These are phyloP conservation scores for Aspergillus candidus DNA, from an alignment of 2,329 filamentous ascomycete species.

Conservation along the genomic window DNA sequence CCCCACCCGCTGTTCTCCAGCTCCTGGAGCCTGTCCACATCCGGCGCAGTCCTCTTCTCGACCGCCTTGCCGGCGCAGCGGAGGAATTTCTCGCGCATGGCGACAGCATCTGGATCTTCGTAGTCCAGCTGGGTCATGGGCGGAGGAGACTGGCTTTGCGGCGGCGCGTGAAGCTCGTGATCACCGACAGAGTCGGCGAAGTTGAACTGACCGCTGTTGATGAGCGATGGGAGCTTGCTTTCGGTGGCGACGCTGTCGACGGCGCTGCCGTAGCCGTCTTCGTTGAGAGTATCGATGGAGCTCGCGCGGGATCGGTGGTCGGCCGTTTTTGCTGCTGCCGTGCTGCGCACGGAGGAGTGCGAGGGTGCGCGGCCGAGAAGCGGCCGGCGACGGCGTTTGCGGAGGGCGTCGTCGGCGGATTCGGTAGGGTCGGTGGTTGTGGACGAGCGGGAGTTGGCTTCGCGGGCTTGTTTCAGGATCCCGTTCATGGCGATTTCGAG, in stretches of 20 bases:
- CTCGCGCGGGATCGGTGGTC: constrained; percentile 38
- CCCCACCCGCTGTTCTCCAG: constrained; percentile 31
- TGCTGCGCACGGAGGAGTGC: constrained; percentile 27
- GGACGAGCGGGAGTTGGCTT: constrained; percentile 24
- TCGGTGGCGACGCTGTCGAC: constrained; percentile 25
- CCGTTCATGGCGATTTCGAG: constrained; percentile 37
- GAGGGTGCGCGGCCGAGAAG: constrained; percentile 41
- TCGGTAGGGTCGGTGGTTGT: constrained; percentile 15
- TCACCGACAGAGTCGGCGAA: constrained; percentile 19
- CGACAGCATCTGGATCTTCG: constrained; percentile 47
- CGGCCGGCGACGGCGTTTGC: constrained; percentile 27
- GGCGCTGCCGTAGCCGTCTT: constrained; percentile 35
- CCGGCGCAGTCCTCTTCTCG: constrained; percentile 22
- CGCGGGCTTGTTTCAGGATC: constrained; percentile 36
- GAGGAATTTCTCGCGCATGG: constrained; percentile 52
- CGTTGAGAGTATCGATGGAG: constrained; percentile 46
- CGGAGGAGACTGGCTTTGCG: constrained; percentile 29
- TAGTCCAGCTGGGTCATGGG: constrained; percentile 45
- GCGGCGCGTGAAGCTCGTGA: constrained; percentile 16
- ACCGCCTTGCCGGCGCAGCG: constrained; percentile 40
- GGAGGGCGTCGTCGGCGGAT: constrained; percentile 24
- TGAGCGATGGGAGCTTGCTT: constrained; percentile 26
- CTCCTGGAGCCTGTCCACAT: constrained; percentile 24
- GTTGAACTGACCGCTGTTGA: constrained; percentile 28
- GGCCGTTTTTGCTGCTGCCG: constrained; percentile 17